These are phyloP conservation scores for Anthoceros angustus DNA, from an alignment of 225 moss, liverwort and hornwort species.

Conservation along the genomic window DNA sequence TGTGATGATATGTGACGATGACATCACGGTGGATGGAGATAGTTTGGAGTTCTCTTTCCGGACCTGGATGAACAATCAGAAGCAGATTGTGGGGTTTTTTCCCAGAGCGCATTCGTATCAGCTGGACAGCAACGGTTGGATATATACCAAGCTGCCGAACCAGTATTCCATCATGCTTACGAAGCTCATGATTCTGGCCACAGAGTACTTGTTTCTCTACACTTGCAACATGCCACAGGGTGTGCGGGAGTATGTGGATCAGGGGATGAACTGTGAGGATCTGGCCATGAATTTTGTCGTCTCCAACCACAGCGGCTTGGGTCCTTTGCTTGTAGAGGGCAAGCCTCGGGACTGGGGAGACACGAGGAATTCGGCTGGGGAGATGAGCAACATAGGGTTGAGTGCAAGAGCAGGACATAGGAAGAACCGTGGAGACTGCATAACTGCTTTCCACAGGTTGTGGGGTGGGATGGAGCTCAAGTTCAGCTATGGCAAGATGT, in stretches of 20 bases:
- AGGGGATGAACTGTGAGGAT: constrained; percentile 91
- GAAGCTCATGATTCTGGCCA: constrained; percentile 77
- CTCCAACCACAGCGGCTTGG: constrained; percentile 52
- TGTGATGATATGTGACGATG: constrained; percentile 90
- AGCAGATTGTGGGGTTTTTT: constrained; percentile 72
- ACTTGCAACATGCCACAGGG: constrained; percentile 71
- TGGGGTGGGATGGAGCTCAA: constrained; percentile 82
- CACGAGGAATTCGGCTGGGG: constrained; percentile 41
- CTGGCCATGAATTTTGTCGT: constrained; percentile 97
- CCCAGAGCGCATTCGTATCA: constrained; percentile 54
- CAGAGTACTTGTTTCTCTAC: constrained; percentile 64
- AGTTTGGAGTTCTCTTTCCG: constrained; percentile 52
- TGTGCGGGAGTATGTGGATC: constrained; percentile 65
- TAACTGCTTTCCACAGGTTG: constrained; percentile 54
- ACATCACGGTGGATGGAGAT: constrained; percentile 49
- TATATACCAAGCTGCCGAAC: constrained; percentile 38
- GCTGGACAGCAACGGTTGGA: constrained; percentile 49
- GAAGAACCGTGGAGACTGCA: constrained; percentile 78
- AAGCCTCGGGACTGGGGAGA: constrained; percentile 94
- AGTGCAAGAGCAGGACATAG: constrained; percentile 53
- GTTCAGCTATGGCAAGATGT: constrained; percentile 58
- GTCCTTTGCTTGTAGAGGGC: constrained; percentile 82
- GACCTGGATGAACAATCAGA: constrained; percentile 60
- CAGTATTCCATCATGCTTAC: constrained; percentile 89
- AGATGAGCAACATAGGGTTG: constrained; percentile 35